Evolutionary conservation across 2,329 filamentous ascomycete species (phyloP), one percentile per base, ranked within the genome.

Genomic region (Colletotrichum kahawae): DNA sequence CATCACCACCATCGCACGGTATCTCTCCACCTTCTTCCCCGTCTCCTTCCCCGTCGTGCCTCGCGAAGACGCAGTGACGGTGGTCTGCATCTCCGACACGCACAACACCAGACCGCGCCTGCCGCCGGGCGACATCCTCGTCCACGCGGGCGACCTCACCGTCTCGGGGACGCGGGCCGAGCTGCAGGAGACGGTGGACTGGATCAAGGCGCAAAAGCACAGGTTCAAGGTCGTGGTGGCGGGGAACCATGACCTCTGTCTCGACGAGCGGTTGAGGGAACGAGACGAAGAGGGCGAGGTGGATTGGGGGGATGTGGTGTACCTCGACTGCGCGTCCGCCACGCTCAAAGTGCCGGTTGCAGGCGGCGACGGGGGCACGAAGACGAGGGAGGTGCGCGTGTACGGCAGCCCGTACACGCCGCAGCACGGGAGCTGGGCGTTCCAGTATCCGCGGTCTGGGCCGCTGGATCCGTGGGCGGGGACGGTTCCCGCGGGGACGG

Each of bases 91-190:
- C 38, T 88, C 87, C 8, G 86, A 88, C 76, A 88, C 86, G 13
- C 86, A 88, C 79, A 85, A 84, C 75, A 80, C 76, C 18, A 80
- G 82, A 12, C 83, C 82, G 5, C 66, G 70, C 2, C 74, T 89
- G 10, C 86, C 86, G 1, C 48, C 76, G 4, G 87, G 85, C 2
- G 87, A 89, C 75, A 78, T 89, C 3, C 82, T 89, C 16, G 81
- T 89, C 65, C 87, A 89, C 73, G 85, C 87, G 1, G 87, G 88
- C 24, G 87, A 89, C 74, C 81, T 89, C n/a, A 87, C 86, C 1
- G 80, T 86, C 66, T 81, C 81, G n/a, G 87, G 86, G n/a, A 83
- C 85, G 1, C 80, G 83, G 24, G 77, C 80, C 6, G 87, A 88
- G 75, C 77, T 88, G 1, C 79, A 85, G 62, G 80, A 81, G 4